Evolutionary conservation across 208 protist genomes (phyloP), one percentile per base, ranked within the genome.

Genomic region (Kentomonas sorsogonicus): DNA sequence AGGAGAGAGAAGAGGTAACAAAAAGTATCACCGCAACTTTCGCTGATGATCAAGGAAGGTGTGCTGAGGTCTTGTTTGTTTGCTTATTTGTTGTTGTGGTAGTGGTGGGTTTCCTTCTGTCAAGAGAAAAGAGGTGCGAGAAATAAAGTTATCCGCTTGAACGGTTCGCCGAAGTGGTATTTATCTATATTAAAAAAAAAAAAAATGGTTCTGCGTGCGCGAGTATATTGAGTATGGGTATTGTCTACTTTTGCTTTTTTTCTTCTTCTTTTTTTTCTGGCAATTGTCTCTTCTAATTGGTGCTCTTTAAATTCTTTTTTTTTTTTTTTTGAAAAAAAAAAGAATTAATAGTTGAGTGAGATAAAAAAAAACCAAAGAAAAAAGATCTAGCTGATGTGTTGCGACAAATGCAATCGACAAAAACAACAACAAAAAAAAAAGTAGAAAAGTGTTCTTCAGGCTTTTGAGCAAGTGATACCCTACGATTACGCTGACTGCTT

Each of bases 351-450:
- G 4, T 3, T 41, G 33, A 6, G 11, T 27, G 9, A 34, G 15
- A 40, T 10, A n/a, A 44, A 10, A 44, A 44, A 44, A 44, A 44
- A 18, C 31, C 26, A 34, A 27, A 50, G n/a, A 50, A 50, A 27
- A 45, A 25, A 18, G 45, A 29, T 20, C 16, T 15, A 50, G 27
- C 31, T 27, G 11, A 33, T 11, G 18, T 33, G 31, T 50, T n/a
- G n/a, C n/a, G n/a, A n/a, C n/a, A n/a, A n/a, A n/a, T n/a, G n/a
- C n/a, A n/a, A n/a, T n/a, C n/a, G n/a, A n/a, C n/a, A n/a, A n/a
- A n/a, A n/a, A n/a, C n/a, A n/a, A n/a, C n/a, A n/a, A n/a, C n/a
- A n/a, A n/a, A n/a, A n/a, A n/a, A n/a, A n/a, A n/a, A n/a, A n/a
- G n/a, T n/a, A n/a, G n/a, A n/a, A n/a, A n/a, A n/a, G n/a, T n/a